Conservation (phyloP, 164 flowering plant genomes). For the Annona squamosa region DNA sequence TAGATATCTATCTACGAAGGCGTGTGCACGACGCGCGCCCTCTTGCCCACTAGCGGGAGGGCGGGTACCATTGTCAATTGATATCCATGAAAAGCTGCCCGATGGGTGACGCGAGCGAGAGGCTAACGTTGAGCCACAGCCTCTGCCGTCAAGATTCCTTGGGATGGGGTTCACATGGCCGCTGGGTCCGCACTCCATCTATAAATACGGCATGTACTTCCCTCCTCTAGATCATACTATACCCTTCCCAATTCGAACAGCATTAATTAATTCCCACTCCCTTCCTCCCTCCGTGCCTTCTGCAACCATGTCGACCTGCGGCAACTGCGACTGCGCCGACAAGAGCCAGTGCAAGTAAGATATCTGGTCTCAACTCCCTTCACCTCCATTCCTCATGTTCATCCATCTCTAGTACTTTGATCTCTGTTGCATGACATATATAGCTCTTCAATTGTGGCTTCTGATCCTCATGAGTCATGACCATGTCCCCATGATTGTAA, state of each 20-base stretch:
- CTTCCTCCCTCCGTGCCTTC: neutral
- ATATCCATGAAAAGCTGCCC: neutral
- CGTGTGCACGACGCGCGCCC: neutral
- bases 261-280: neutral
- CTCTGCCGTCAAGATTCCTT: slow-evolving; percentile 15
- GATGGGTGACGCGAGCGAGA: slow-evolving; percentile 4
- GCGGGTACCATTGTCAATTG: neutral
- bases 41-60: neutral
- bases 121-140: neutral
- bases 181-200: neutral
- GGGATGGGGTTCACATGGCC: slow-evolving; percentile 3
- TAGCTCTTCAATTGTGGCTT: neutral
- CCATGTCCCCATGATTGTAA: too few relatives aligned
- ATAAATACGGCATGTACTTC: slow-evolving; percentile 2
- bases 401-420: neutral
- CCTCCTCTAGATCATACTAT: neutral
- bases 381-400: neutral
- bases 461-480: neutral
- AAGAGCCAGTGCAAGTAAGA: slow-evolving; percentile 56
- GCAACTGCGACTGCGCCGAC: slow-evolving; percentile 77
- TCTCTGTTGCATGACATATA: neutral
- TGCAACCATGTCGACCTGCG: slow-evolving; percentile 61
- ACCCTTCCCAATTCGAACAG: neutral
- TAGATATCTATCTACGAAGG: neutral
- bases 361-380: neutral